Base-by-base conservation (phyloP, 805 yeast genomes). In the Saturnispora dispora region DNA sequence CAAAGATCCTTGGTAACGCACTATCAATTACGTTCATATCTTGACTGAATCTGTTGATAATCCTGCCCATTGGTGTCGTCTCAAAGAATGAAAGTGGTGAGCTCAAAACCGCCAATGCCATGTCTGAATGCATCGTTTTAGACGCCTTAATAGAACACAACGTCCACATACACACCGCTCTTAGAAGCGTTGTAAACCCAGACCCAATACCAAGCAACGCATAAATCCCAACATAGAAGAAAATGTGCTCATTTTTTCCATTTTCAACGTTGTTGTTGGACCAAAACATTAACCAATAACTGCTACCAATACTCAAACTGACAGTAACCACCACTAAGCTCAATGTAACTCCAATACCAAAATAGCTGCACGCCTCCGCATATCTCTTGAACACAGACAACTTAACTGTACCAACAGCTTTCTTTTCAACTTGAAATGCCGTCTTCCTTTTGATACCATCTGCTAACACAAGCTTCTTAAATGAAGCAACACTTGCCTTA, bases 21-120 rank as follows among this genome's bases (percentile, higher is more conserved):
- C 72, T 71, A 63, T 83, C 88, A 52, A 82, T 69, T 30, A 72
- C 73, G 54, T 72, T 73, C 54, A 83, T 73, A 65, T 83, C 88
- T 59, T 79, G 76, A 23, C 85, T 75, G 58, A 82, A 82, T 56
- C 88, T 66, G 60, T 83, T 82, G 61, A 81, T 70, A 17, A 82
- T 74, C 59, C 88, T 70, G 4, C 88, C 88, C 45, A 77, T 63
- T 7, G 88, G 88, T 0, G 87, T 82, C 0, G 85, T 75, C 57
- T 83, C 88, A 62, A 82, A 83, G 59, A 80, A 82, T 3, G 73
- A 69, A 83, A 83, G 79, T 45, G 88, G 87, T 1, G 85, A 72
- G 46, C 74, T 64, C 50, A 82, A 53, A 33, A 83, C 77, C 1
- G 82, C 60, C 4, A 54, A 50, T 0, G 81, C 80, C 85, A 83